Conservation (phyloP, 176 grass and related monocot genomes). For the Saccharum spontaneum region DNA sequence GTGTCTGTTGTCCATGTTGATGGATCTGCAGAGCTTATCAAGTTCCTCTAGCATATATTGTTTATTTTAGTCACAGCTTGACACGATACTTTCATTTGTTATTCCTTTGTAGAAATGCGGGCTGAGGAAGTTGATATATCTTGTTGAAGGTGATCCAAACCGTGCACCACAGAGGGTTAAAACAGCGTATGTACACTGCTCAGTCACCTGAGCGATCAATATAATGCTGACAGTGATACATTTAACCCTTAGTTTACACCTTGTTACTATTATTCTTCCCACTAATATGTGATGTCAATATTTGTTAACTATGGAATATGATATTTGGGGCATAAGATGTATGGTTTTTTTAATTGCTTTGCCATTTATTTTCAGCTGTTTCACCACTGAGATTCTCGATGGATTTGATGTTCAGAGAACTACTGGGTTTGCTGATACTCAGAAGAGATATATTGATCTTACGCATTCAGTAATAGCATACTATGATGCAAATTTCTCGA, state of each 20-base stretch:
- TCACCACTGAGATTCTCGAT: slow-evolving; percentile 81
- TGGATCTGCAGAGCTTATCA: neutral
- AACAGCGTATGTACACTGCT: slow-evolving; percentile 66
- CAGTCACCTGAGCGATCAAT: neutral
- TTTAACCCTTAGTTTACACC: slow-evolving; percentile 16
- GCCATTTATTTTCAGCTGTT: slow-evolving; percentile 69
- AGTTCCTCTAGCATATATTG: slow-evolving; percentile 14
- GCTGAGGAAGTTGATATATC: slow-evolving; percentile 82
- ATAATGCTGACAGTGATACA: neutral
- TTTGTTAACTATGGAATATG: neutral
- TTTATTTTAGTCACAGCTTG: slow-evolving; percentile 27
- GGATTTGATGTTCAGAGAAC: slow-evolving; percentile 93
- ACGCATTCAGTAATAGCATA: slow-evolving; percentile 72
- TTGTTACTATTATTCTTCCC: neutral
- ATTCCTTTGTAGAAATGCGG: slow-evolving; percentile 63
- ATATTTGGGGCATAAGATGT: neutral
- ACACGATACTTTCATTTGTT: slow-evolving; percentile 4
- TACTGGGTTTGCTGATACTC: slow-evolving; percentile 68
- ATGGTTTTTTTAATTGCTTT: slow-evolving; percentile 26
- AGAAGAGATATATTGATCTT: slow-evolving; percentile 58
- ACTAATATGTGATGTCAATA: neutral
- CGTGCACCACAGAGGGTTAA: slow-evolving; percentile 50
- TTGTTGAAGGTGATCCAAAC: slow-evolving; percentile 84
- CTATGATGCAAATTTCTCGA: slow-evolving; percentile 55
- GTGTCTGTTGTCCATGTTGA: neutral